Evolutionary conservation across 176 grass and related monocot genomes (phyloP).

Genomic region (Zoysia japonica): DNA sequence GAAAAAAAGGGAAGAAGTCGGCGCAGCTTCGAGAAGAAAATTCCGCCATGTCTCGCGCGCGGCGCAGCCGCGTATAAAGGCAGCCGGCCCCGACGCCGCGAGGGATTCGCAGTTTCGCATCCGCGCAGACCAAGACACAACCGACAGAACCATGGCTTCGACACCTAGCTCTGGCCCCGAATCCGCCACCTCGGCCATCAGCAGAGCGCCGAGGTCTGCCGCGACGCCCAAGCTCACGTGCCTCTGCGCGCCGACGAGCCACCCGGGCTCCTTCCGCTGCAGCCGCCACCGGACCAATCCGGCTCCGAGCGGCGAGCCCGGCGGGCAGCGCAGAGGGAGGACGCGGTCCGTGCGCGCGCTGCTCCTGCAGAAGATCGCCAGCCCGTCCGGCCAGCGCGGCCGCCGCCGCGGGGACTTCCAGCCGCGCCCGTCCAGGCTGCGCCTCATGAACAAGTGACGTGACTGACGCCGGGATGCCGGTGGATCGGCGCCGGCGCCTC

Average conservation of each 20-base stretch:
- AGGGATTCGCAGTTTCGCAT: neutral
- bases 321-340: constrained; percentile 8
- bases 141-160: constrained; percentile 40
- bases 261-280: constrained; percentile 85
- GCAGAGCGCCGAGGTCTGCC: neutral
- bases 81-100: neutral
- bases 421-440: constrained; percentile 62
- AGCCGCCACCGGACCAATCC: constrained; percentile 50
- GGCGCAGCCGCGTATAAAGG: constrained; percentile 20
- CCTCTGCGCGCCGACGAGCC: constrained; percentile 74
- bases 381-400: constrained; percentile 40
- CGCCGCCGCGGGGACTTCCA: constrained; percentile 52
- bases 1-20: no score
- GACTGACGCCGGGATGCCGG: no score
- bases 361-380: constrained; percentile 52
- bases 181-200: neutral
- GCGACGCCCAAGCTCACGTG: constrained; percentile 35
- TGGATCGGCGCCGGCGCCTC: neutral
- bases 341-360: constrained; percentile 52
- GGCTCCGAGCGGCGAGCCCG: neutral
- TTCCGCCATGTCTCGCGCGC: neutral
- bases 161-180: neutral
- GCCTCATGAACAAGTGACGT: constrained; percentile 43
- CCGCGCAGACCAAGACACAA: neutral
- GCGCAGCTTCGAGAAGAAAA: neutral